phyloP scores from a whole-genome alignment of 495 filamentous ascomycete species.

The Neurospora hispaniola region DNA sequence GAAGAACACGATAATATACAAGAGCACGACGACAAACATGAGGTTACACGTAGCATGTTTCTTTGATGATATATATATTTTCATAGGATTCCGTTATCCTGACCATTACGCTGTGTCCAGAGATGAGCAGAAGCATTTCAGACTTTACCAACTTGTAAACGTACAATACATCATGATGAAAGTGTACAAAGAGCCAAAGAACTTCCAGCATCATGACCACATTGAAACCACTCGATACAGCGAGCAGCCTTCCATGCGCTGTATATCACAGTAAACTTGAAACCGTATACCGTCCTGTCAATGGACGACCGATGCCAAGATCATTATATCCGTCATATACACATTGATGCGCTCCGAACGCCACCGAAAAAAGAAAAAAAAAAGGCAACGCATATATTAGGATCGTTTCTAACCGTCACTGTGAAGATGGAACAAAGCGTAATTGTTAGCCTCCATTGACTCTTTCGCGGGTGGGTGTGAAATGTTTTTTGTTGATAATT shows the following conservation, averaged over 20 bases:
- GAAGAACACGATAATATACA: not conserved
- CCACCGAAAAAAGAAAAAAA: not conserved
- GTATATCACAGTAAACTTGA: not conserved
- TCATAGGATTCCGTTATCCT: not conserved
- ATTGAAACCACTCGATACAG: not conserved
- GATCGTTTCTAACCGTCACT: not conserved
- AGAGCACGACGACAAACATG: not conserved
- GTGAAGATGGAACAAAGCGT: not conserved
- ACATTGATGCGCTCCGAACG: not conserved
- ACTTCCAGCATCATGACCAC: not conserved
- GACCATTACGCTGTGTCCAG: not conserved
- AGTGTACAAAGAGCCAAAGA: not conserved
- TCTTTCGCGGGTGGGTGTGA: not conserved
- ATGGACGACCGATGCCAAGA: not conserved
- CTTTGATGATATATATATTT: not conserved
- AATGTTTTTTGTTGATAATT: no score
- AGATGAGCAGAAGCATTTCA: not conserved
- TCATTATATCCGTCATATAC: not conserved
- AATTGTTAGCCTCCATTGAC: not conserved
- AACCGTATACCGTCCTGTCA: not conserved
- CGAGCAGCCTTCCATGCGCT: not conserved
- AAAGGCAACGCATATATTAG: not conserved
- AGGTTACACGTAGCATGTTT: not conserved
- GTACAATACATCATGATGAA: not conserved
- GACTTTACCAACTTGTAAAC: not conserved